Evolutionary conservation across 1,284 basidiomycete genomes (phyloP).

Genomic region (Austropuccinia psidii): DNA sequence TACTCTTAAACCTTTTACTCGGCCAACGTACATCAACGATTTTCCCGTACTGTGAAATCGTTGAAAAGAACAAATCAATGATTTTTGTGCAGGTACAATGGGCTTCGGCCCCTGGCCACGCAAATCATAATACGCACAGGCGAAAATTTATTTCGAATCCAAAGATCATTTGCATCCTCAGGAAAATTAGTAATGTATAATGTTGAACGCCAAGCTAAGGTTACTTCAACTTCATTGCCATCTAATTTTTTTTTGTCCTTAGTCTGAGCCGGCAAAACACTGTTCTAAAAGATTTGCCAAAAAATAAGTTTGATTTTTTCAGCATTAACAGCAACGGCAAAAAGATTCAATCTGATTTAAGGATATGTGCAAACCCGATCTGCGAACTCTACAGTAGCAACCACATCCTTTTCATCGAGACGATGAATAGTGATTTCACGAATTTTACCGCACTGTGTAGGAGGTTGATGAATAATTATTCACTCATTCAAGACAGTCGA

Average conservation of each 20-base stretch:
- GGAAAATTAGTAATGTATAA: conserved; percentile 96
- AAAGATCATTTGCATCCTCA: conserved; percentile 69
- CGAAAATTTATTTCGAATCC: conserved; percentile 66
- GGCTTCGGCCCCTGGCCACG: neutral
- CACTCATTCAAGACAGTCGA: neutral
- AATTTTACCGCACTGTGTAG: conserved; percentile 66
- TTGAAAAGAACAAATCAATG: neutral
- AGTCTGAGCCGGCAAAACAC: conserved; percentile 73
- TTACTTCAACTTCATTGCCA: conserved; percentile 66
- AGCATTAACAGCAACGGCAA: conserved; percentile 38
- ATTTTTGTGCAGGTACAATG: neutral
- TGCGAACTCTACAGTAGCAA: conserved; percentile 72
- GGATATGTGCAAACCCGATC: conserved; percentile 54
- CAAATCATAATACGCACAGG: conserved; percentile 53
- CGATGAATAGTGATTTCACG: conserved; percentile 68
- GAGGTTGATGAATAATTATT: neutral
- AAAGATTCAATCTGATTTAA: conserved; percentile 31
- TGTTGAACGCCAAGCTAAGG: conserved; percentile 87
- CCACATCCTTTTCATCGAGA: conserved; percentile 51
- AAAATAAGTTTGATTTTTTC: neutral
- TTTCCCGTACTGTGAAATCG: conserved; percentile 61
- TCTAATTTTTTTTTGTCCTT: conserved; percentile 83
- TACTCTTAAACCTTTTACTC: conserved; percentile 85
- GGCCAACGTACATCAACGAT: conserved; percentile 97
- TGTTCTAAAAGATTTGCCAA: conserved; percentile 54